phyloP scores from a whole-genome alignment of 2,329 filamentous ascomycete genomes.

The Nemania sp. region DNA sequence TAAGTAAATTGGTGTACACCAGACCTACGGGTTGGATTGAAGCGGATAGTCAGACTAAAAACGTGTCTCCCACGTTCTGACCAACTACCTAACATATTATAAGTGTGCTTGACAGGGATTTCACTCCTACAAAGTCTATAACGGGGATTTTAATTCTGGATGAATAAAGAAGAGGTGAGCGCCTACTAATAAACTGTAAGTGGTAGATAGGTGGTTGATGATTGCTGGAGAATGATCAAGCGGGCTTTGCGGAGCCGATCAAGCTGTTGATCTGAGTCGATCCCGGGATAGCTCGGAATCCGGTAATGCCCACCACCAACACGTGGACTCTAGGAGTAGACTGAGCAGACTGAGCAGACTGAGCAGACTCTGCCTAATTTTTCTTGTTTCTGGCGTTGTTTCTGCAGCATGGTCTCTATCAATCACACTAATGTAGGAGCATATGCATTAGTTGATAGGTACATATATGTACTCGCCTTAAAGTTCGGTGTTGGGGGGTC shows the following conservation, averaged over 20 bases:
- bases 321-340: neutral
- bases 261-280: slow-evolving; percentile 13
- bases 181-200: no score
- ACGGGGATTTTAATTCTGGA: neutral
- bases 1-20: neutral
- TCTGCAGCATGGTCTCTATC: neutral
- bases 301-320: slow-evolving; percentile 11
- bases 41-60: neutral
- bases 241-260: slow-evolving; percentile 10
- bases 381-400: neutral
- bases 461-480: slow-evolving; percentile 1
- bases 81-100: neutral
- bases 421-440: neutral
- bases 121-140: neutral
- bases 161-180: no score
- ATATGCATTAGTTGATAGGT: neutral
- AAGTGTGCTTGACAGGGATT: neutral
- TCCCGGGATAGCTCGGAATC: slow-evolving; percentile 9
- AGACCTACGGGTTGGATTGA: neutral
- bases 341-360: no score
- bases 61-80: neutral
- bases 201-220: neutral
- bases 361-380: slow-evolving; percentile 3
- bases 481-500: neutral
- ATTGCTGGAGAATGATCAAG: slow-evolving; percentile 2